These are phyloP conservation scores for Prunus davidiana DNA, from an alignment of 306 rosid species.

Conservation along the genomic window DNA sequence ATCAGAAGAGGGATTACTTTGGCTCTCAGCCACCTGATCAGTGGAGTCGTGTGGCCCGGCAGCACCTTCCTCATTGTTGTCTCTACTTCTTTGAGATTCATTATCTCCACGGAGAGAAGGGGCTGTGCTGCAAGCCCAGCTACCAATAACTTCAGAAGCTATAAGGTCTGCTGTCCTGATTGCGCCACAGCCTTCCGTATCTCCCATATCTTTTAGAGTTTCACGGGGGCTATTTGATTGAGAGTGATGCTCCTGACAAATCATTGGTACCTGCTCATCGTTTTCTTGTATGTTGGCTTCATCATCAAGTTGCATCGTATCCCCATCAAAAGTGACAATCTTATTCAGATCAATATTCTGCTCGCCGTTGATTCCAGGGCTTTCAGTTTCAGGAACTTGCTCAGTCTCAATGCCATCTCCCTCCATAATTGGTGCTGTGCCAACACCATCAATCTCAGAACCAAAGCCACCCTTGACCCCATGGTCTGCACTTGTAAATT, in stretches of 20 bases:
- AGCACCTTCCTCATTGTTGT: slow-evolving; percentile 44
- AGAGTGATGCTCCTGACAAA: slow-evolving; percentile 41
- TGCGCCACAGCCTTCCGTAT: slow-evolving; percentile 54
- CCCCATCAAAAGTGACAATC: slow-evolving; percentile 43
- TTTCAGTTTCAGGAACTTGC: slow-evolving; percentile 70
- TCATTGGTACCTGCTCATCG: slow-evolving; percentile 46
- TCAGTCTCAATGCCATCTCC: slow-evolving; percentile 69
- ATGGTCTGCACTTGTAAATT: slow-evolving; percentile 63
- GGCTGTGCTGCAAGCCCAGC: slow-evolving; percentile 89
- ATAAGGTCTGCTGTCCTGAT: slow-evolving; percentile 75
- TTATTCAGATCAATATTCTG: slow-evolving; percentile 53
- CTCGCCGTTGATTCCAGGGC: slow-evolving; percentile 50
- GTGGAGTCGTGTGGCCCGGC: slow-evolving; percentile 48
- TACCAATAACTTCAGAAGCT: slow-evolving; percentile 86
- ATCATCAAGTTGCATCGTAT: slow-evolving; percentile 73
- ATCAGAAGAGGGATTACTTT: slow-evolving; percentile 40
- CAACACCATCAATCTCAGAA: slow-evolving; percentile 63
- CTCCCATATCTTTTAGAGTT: slow-evolving; percentile 49
- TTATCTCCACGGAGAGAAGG: slow-evolving; percentile 75
- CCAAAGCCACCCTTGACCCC: slow-evolving; percentile 68
- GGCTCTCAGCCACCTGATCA: slow-evolving; percentile 58
- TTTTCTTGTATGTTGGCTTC: slow-evolving; percentile 57
- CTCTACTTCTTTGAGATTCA: slow-evolving; percentile 56
- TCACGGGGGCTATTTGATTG: slow-evolving; percentile 47
- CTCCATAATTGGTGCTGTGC: slow-evolving; percentile 47